phyloP scores from a whole-genome alignment of 805 yeast genomes.

The Cyberlindnera xylosilytica region DNA sequence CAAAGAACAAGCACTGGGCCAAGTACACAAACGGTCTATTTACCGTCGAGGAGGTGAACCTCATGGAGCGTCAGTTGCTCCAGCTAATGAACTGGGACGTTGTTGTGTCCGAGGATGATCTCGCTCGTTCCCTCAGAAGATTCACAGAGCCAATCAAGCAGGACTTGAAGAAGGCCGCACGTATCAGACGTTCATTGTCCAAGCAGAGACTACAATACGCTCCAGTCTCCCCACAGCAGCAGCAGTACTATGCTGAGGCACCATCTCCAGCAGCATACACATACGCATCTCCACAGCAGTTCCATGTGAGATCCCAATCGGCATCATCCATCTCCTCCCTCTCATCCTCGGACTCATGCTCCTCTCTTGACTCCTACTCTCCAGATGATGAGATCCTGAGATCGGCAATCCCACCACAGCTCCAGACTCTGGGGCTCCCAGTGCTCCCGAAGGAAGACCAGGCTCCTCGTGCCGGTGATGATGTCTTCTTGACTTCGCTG shows the following conservation, averaged over 20 bases:
- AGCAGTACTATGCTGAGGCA: neutral
- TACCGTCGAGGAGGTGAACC: conserved; percentile 62
- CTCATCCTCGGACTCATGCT: conserved; percentile 8
- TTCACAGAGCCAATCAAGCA: conserved; percentile 73
- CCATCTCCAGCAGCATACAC: conserved; percentile 1
- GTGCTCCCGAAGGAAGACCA: no score
- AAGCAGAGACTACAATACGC: conserved; percentile 1
- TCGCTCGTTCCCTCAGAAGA: conserved; percentile 62
- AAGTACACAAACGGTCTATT: conserved; percentile 74
- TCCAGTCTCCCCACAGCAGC: conserved; percentile 14
- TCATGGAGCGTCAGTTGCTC: conserved; percentile 77
- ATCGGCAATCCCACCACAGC: no score
- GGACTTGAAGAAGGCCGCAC: conserved; percentile 32
- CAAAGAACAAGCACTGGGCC: conserved; percentile 79
- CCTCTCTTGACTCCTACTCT: neutral
- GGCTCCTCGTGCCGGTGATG: conserved; percentile 1
- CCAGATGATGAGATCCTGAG: neutral
- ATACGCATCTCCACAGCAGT: conserved; percentile 4
- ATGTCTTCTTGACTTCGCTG: conserved; percentile 7
- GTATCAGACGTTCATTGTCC: conserved; percentile 18
- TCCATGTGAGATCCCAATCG: conserved; percentile 11
- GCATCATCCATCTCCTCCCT: conserved; percentile 13
- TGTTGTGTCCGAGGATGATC: conserved; percentile 62
- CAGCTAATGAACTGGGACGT: conserved; percentile 71
- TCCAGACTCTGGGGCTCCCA: no score